These are phyloP conservation scores for Limonium bicolor DNA, from an alignment of 148 eudicot species.

Conservation along the genomic window DNA sequence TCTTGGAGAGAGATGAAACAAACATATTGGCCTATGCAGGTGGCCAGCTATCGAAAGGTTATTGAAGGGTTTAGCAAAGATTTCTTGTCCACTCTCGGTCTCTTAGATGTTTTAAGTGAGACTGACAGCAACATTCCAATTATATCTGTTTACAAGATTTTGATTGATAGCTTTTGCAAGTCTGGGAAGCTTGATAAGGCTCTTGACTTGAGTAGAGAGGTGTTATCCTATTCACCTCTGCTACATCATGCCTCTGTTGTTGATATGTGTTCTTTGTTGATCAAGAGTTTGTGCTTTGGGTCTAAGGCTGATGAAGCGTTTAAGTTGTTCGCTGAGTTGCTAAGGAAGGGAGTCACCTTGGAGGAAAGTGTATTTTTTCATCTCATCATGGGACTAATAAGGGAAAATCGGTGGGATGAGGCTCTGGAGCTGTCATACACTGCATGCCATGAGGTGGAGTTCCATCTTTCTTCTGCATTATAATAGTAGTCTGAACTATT, in stretches of 20 bases:
- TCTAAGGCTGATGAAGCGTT: constrained; percentile 61
- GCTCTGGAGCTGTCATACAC: constrained; percentile 64
- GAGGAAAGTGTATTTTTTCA: constrained; percentile 32
- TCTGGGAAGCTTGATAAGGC: constrained; percentile 72
- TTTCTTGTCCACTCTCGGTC: constrained; percentile 39
- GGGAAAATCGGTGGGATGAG: constrained; percentile 61
- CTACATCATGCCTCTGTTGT: constrained; percentile 15
- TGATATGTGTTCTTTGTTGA: constrained; percentile 40
- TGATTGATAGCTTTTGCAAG: constrained; percentile 66
- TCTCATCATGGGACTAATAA: constrained; percentile 59
- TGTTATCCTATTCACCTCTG: constrained; percentile 28
- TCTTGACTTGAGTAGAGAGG: constrained; percentile 50
- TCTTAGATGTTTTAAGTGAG: constrained; percentile 43
- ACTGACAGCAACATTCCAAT: constrained; percentile 36
- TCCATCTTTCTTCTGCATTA: too few species aligned
- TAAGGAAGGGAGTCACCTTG: constrained; percentile 42
- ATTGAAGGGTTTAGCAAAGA: constrained; percentile 81
- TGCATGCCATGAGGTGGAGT: constrained; percentile 62
- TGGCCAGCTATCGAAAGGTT: constrained; percentile 59
- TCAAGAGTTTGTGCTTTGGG: constrained; percentile 52
- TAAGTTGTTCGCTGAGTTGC: constrained; percentile 48
- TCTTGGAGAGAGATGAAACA: constrained; percentile 92
- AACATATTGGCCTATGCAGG: constrained; percentile 78
- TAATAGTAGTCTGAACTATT: too few species aligned
- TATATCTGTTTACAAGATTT: constrained; percentile 46